Conservation (phyloP, 805 yeast genomes). For the Candida mattraensis region DNA sequence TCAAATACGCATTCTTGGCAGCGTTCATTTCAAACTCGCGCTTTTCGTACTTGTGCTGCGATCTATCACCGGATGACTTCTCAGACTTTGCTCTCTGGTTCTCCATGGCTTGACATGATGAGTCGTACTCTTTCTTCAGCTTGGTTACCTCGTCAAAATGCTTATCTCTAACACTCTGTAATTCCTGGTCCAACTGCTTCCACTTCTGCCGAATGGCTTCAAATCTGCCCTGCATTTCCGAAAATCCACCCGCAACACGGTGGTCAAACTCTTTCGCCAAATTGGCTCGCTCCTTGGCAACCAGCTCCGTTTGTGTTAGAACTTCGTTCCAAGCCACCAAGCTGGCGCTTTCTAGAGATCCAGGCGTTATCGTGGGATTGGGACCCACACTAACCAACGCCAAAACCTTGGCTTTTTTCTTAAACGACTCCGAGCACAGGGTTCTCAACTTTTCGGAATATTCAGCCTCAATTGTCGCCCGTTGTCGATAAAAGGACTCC, state of each 20-base stretch:
- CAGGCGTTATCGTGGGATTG: constrained; percentile 88
- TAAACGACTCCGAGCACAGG: constrained; percentile 67
- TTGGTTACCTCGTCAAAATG: constrained; percentile 58
- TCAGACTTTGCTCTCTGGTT: constrained; percentile 72
- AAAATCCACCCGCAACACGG: constrained; percentile 62
- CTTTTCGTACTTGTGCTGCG: constrained; percentile 53
- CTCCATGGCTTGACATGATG: constrained; percentile 79
- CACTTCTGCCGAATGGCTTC: constrained; percentile 56
- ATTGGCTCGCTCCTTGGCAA: constrained; percentile 63
- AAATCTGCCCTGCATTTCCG: constrained; percentile 51
- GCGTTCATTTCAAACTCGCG: constrained; percentile 80
- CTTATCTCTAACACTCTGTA: constrained; percentile 47
- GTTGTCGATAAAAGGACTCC: constrained; percentile 78
- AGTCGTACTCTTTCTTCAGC: constrained; percentile 77
- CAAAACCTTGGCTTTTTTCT: constrained; percentile 69
- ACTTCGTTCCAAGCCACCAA: constrained; percentile 90
- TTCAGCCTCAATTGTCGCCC: constrained; percentile 81
- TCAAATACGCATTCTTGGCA: constrained; percentile 80
- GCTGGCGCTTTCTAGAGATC: constrained; percentile 86
- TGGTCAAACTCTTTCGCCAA: constrained; percentile 60
- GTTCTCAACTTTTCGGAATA: constrained; percentile 67
- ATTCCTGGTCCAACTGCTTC: constrained; percentile 56
- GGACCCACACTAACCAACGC: constrained; percentile 85
- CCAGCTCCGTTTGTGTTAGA: constrained; percentile 75
- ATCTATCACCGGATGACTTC: constrained; percentile 49